Evolutionary conservation across 805 yeast species (phyloP).

Genomic region (Wickerhamomyces kurtzmanii): DNA sequence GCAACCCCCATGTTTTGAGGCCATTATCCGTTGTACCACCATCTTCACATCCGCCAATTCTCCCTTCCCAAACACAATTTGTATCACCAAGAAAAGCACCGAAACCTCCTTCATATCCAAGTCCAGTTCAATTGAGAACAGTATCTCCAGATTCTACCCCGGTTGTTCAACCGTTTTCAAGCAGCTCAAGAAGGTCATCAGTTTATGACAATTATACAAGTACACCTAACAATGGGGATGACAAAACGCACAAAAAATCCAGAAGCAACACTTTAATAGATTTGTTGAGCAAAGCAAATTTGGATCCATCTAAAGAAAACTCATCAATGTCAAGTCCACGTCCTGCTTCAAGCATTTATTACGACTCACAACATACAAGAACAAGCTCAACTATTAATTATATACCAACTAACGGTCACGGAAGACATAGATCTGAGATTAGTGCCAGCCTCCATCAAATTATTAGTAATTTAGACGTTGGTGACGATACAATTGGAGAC

Average conservation of each 20-base stretch:
- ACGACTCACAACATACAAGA: slow-evolving; percentile 23
- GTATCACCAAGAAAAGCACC: slow-evolving; percentile 70
- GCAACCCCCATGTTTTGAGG: slow-evolving; percentile 2
- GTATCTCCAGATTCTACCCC: slow-evolving; percentile 15
- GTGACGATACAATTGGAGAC: too few species aligned
- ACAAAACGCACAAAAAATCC: slow-evolving; percentile 5
- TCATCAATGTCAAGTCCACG: slow-evolving; percentile 17
- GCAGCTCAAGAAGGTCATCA: background rate
- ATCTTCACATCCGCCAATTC: slow-evolving; percentile 10
- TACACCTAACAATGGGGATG: slow-evolving; percentile 3
- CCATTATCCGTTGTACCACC: slow-evolving; percentile 10
- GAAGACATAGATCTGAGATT: slow-evolving; percentile 34
- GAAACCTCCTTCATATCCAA: slow-evolving; percentile 46
- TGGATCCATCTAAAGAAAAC: too few species aligned
- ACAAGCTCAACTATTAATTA: slow-evolving; percentile 23
- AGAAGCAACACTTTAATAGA: slow-evolving; percentile 9
- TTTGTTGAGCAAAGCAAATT: slow-evolving; percentile 19
- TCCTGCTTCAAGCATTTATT: slow-evolving; percentile 44
- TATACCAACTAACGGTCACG: slow-evolving; percentile 21
- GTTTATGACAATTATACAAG: slow-evolving; percentile 1
- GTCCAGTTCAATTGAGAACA: slow-evolving; percentile 29
- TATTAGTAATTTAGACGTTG: too few species aligned
- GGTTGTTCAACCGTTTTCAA: slow-evolving; percentile 1
- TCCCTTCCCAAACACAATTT: slow-evolving; percentile 25
- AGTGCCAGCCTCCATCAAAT: too few species aligned